Evolutionary conservation across 306 rosid species (phyloP).

Genomic region (Dryas drummondii): DNA sequence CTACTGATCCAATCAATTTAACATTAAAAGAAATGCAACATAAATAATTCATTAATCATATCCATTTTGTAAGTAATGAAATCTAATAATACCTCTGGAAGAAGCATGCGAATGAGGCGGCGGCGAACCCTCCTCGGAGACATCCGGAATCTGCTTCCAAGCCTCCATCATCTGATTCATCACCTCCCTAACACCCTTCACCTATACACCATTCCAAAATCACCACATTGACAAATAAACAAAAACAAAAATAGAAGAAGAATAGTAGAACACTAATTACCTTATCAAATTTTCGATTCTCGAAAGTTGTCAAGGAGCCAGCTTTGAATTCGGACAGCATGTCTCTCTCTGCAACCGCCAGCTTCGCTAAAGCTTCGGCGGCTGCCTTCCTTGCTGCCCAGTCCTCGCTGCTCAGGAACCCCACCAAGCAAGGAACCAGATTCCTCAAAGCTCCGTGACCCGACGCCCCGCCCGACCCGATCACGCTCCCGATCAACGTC

Average conservation of each 20-base stretch:
- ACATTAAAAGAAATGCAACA: not conserved
- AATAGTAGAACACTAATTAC: constrained; percentile 27
- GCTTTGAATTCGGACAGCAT: constrained; percentile 69
- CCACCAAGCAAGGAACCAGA: constrained; percentile 69
- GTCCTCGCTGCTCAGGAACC: constrained; percentile 57
- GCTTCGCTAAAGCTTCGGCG: constrained; percentile 67
- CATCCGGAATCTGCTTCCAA: constrained; percentile 92
- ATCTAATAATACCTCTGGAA: constrained; percentile 56
- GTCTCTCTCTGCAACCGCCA: constrained; percentile 66
- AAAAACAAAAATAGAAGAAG: not conserved
- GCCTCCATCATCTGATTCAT: constrained; percentile 88
- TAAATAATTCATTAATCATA: not conserved
- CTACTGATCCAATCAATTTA: not conserved
- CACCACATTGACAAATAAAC: constrained; percentile 9
- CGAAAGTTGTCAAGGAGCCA: constrained; percentile 57
- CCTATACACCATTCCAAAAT: constrained; percentile 39
- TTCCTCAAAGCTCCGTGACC: constrained; percentile 47
- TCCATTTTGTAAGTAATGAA: constrained; percentile 9
- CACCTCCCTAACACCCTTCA: constrained; percentile 80
- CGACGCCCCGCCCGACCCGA: constrained; percentile 62
- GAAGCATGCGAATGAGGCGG: constrained; percentile 65
- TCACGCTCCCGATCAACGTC: constrained; percentile 64
- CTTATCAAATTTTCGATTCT: constrained; percentile 80
- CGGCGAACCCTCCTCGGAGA: constrained; percentile 66
- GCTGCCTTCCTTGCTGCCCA: constrained; percentile 93